phyloP scores from a whole-genome alignment of 2,329 filamentous ascomycete genomes.

The Calonectria naviculata region DNA sequence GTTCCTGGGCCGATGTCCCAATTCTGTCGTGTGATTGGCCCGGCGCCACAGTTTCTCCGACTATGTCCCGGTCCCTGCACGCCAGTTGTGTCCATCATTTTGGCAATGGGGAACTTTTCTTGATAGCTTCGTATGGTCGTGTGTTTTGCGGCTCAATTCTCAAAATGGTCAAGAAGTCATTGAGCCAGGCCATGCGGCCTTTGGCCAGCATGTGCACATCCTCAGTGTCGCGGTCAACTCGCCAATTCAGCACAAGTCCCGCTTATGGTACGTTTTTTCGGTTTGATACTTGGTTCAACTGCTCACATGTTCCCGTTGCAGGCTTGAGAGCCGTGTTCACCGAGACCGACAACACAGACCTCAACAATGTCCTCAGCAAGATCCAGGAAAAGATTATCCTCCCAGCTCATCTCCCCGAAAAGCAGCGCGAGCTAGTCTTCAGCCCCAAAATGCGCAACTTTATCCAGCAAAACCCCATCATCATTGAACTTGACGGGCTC shows the following conservation, averaged over 20 bases:
- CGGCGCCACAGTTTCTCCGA: conserved; percentile 46
- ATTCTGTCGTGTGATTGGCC: conserved; percentile 50
- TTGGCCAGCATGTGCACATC: conserved; percentile 28
- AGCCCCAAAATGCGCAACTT: conserved; percentile 56
- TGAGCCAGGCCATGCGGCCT: conserved; percentile 41
- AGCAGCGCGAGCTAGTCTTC: conserved; percentile 66
- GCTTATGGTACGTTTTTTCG: conserved; percentile 37
- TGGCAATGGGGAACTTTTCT: conserved; percentile 5
- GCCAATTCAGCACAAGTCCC: conserved; percentile 45
- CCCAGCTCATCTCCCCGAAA: conserved; percentile 66
- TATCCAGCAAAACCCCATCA: conserved; percentile 66
- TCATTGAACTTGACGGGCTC: conserved; percentile 68
- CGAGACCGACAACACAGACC: conserved; percentile 61
- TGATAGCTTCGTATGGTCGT: conserved; percentile 20
- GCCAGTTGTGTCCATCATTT: conserved; percentile 24
- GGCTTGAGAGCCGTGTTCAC: conserved; percentile 57
- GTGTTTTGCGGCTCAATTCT: not conserved
- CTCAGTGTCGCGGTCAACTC: conserved; percentile 22
- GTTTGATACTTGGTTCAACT: not conserved
- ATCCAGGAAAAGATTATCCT: conserved; percentile 71
- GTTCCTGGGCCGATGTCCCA: conserved; percentile 21
- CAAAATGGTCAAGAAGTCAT: conserved; percentile 35
- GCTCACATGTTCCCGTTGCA: conserved; percentile 32
- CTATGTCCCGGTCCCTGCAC: conserved; percentile 25
- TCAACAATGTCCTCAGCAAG: conserved; percentile 62